A percentile compares a stretch with the other conserved stretches of the same genome.
Evolutionary conservation across 805 yeast genomes (phyloP).

Genomic region (Ogataea allantospora): DNA sequence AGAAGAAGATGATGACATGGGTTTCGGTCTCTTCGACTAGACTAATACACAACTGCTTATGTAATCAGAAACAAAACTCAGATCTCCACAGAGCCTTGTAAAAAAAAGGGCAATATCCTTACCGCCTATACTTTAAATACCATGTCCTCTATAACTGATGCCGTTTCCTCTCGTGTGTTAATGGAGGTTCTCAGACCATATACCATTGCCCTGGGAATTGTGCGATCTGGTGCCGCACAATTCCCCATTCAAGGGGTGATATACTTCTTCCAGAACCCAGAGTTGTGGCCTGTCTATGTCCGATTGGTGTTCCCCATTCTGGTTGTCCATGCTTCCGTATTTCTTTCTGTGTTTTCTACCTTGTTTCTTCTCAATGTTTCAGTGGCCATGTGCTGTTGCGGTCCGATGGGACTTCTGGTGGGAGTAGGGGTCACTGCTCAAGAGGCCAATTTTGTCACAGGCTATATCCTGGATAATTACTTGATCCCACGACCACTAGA

Average conservation of each 20-base stretch:
- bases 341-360: constrained; percentile 17
- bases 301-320: constrained; percentile 26
- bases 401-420: constrained; percentile 30
- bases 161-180: constrained; percentile 17
- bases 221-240: constrained; percentile 15
- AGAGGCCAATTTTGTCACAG: constrained; percentile 26
- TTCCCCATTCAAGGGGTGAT: constrained; percentile 29
- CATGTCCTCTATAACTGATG: constrained; percentile 14
- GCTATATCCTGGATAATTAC: constrained; percentile 25
- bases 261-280: constrained; percentile 26
- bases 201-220: constrained; percentile 16
- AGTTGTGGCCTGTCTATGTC: constrained; percentile 28
- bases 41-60: constrained; percentile 20
- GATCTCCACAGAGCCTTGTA: not conserved
- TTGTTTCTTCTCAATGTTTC: constrained; percentile 27
- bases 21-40: constrained; percentile 97
- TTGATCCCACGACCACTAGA: constrained; percentile 28
- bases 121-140: constrained; percentile 3
- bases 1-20: constrained; percentile 59
- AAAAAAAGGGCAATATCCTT: constrained; percentile 11
- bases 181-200: constrained; percentile 27
- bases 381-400: constrained; percentile 21
- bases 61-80: constrained; percentile 6
- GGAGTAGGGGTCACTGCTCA: constrained; percentile 26
- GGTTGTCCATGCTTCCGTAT: constrained; percentile 21